A percentile compares a stretch with the other conserved stretches of the same genome.
phyloP scores from a whole-genome alignment of 75 land plant species.

The Sequoia sempervirens region DNA sequence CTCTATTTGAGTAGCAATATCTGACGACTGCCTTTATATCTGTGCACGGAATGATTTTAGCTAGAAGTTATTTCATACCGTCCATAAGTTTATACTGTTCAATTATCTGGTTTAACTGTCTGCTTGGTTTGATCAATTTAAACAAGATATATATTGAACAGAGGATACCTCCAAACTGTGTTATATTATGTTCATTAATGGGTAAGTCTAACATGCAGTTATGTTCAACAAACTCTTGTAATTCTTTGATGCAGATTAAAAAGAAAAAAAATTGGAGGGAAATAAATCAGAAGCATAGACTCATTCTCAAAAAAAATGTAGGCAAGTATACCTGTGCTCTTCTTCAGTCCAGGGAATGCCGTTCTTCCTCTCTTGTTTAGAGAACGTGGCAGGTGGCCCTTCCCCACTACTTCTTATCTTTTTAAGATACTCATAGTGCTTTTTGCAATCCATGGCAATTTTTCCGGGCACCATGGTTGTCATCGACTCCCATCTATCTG shows the following conservation, averaged over 20 bases:
- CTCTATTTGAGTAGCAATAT: no score
- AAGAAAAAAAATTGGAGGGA: neutral
- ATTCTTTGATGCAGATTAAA: neutral
- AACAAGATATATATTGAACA: no score
- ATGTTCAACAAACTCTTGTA: neutral
- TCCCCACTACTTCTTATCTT: slow-evolving; percentile 13
- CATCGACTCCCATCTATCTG: slow-evolving; percentile 27
- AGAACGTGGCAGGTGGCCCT: slow-evolving; percentile 11
- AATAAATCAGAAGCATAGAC: neutral
- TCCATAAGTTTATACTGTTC: no score
- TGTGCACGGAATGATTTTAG: no score
- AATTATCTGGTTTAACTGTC: no score
- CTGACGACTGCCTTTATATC: no score
- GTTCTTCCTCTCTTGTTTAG: slow-evolving; percentile 53
- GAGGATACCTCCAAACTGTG: neutral
- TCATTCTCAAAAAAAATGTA: neutral
- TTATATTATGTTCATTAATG: neutral
- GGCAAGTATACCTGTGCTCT: slow-evolving; percentile 54
- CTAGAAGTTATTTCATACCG: no score
- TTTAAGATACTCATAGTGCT: slow-evolving; percentile 26
- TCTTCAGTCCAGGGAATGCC: slow-evolving; percentile 81
- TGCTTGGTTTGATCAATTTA: no score
- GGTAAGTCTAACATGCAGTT: neutral
- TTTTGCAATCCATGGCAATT: slow-evolving; percentile 19
- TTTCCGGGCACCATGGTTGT: slow-evolving; percentile 34